A percentile compares a stretch with the other conserved stretches of the same genome.
phyloP scores from a whole-genome alignment of 2,329 filamentous ascomycete genomes.

The Apiospora sp. region DNA sequence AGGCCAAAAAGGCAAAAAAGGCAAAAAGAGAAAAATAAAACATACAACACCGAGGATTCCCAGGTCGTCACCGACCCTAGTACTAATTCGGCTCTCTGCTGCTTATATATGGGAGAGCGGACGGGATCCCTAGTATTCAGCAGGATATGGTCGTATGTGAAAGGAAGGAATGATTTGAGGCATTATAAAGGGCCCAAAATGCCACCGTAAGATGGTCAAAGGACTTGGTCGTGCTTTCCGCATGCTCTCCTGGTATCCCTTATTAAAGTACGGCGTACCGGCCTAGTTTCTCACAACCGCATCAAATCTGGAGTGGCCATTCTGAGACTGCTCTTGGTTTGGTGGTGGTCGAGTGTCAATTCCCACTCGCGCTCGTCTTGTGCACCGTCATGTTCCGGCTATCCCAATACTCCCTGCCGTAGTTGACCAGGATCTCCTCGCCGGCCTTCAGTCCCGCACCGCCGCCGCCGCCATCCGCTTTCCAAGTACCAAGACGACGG shows the following conservation, averaged over 20 bases:
- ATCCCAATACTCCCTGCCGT: slow-evolving; percentile 20
- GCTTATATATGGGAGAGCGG: too few species aligned
- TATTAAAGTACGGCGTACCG: not conserved
- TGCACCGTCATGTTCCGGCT: slow-evolving; percentile 13
- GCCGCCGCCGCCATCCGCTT: not conserved
- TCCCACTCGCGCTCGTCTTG: not conserved
- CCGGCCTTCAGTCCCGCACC: slow-evolving; percentile 1
- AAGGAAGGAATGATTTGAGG: too few species aligned
- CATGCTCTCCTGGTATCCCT: not conserved
- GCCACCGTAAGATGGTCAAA: too few species aligned
- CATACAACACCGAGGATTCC: too few species aligned
- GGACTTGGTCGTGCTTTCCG: too few species aligned
- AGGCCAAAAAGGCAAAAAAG: too few species aligned
- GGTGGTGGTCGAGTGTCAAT: not conserved
- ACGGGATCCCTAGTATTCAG: too few species aligned
- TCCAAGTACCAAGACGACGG: not conserved
- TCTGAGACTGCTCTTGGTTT: not conserved
- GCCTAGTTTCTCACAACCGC: not conserved
- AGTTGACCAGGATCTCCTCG: slow-evolving; percentile 18
- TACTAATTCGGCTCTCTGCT: too few species aligned
- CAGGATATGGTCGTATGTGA: too few species aligned
- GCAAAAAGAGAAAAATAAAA: too few species aligned
- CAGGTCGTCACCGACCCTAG: too few species aligned
- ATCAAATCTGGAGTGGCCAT: not conserved
- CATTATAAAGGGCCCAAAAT: too few species aligned